Conservation (phyloP, 2,329 filamentous ascomycete species). For the Colletotrichum sojae region DNA sequence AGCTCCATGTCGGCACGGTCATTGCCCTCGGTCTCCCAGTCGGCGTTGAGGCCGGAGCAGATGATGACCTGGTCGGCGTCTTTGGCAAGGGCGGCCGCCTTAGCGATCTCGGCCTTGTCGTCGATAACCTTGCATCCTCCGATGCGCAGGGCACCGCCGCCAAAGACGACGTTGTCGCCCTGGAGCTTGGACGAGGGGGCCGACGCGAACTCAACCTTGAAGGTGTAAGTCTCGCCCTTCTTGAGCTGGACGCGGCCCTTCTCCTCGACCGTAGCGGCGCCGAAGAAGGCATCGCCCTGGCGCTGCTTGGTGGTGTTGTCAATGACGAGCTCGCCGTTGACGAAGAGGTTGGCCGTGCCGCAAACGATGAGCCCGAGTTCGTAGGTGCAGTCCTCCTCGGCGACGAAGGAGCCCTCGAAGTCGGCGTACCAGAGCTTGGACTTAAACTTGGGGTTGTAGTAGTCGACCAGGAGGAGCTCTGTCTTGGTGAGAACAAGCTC, state of each 20-base stretch:
- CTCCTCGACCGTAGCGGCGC: conserved; percentile 75
- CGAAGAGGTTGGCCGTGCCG: conserved; percentile 75
- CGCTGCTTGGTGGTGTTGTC: conserved; percentile 76
- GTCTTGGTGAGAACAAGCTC: conserved; percentile 63
- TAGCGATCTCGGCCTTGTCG: conserved; percentile 70
- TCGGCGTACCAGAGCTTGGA: conserved; percentile 70
- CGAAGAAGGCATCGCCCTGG: conserved; percentile 76
- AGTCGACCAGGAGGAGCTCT: conserved; percentile 65
- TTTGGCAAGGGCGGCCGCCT: conserved; percentile 77
- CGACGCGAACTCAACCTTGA: conserved; percentile 73
- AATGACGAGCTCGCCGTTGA: conserved; percentile 74
- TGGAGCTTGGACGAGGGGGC: conserved; percentile 70
- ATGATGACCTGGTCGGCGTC: conserved; percentile 83
- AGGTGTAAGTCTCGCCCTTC: conserved; percentile 70
- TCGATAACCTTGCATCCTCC: conserved; percentile 73
- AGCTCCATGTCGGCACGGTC: conserved; percentile 82
- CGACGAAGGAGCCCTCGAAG: conserved; percentile 72
- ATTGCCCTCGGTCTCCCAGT: conserved; percentile 81
- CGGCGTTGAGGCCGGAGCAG: conserved; percentile 79
- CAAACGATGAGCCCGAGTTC: conserved; percentile 77
- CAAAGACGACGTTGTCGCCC: conserved; percentile 65
- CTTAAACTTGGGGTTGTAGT: conserved; percentile 66
- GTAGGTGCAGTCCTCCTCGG: conserved; percentile 72
- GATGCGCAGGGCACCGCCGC: conserved; percentile 73
- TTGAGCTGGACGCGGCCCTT: conserved; percentile 70